Percentiles rank a stretch among this genome's conserved stretches.
These are phyloP conservation scores for Eucalyptus tenuipes DNA, from an alignment of 345 rosid species.

Conservation along the genomic window DNA sequence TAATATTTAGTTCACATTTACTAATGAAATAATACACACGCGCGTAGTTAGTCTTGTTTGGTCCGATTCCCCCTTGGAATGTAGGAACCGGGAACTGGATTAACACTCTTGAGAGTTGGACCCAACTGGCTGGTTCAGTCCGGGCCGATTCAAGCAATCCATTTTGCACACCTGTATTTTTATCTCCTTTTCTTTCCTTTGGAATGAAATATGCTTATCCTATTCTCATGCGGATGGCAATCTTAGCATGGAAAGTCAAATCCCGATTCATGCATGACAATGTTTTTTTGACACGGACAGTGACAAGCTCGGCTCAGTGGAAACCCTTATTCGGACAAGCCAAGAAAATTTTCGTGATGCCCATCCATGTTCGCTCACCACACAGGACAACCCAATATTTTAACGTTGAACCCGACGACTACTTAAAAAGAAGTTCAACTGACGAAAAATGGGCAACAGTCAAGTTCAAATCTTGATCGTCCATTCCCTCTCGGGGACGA, in stretches of 20 bases:
- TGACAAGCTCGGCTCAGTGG: neutral
- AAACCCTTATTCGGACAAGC: neutral
- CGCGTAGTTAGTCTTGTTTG: no score
- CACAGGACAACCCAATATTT: neutral
- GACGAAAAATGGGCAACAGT: neutral
- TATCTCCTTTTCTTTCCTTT: neutral
- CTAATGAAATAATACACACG: no score
- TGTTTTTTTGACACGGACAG: neutral
- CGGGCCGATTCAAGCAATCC: accelerated
- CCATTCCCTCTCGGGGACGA: neutral
- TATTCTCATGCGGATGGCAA: neutral
- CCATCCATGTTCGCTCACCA: neutral
- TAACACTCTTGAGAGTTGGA: no score
- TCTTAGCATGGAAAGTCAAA: neutral
- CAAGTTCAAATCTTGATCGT: neutral
- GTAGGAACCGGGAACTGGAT: accelerated
- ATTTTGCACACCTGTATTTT: neutral
- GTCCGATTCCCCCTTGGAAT: accelerated
- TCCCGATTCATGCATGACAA: neutral
- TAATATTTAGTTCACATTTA: no score
- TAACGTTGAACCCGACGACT: neutral
- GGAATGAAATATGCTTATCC: neutral
- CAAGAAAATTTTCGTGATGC: neutral
- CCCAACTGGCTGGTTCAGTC: no score
- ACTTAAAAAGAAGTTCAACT: neutral